Evolutionary conservation across 805 yeast species (phyloP).

Genomic region (Ogataea kodamae): DNA sequence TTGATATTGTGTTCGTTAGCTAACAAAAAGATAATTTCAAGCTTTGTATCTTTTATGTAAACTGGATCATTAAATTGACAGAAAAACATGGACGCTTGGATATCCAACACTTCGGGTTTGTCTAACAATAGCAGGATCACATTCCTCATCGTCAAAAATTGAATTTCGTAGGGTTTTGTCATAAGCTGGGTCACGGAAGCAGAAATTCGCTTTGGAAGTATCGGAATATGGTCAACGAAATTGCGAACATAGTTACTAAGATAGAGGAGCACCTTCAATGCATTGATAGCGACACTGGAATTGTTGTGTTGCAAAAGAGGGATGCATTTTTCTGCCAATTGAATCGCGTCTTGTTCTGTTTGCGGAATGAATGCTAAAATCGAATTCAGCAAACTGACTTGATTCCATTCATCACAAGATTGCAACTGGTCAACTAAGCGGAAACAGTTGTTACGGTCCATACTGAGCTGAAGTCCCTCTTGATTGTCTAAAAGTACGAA

Average conservation of each 20-base stretch:
- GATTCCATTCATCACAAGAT: constrained; percentile 69
- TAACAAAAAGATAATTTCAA: constrained; percentile 78
- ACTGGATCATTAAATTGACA: constrained; percentile 82
- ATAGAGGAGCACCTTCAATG: constrained; percentile 70
- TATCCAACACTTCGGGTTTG: constrained; percentile 52
- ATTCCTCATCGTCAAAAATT: constrained; percentile 77
- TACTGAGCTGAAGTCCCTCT: constrained; percentile 45
- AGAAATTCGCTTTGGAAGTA: constrained; percentile 56
- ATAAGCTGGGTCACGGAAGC: constrained; percentile 65
- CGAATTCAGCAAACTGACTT: constrained; percentile 60
- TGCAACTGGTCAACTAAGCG: constrained; percentile 38
- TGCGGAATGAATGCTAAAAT: constrained; percentile 71
- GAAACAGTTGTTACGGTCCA: constrained; percentile 48
- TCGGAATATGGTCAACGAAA: constrained; percentile 53
- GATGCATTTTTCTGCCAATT: constrained; percentile 57
- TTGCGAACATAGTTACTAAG: constrained; percentile 64
- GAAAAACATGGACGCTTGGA: constrained; percentile 79
- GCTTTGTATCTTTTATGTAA: constrained; percentile 83
- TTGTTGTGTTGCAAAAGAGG: constrained; percentile 80
- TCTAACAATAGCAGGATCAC: constrained; percentile 70
- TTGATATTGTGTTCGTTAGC: constrained; percentile 63
- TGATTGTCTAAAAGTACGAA: constrained; percentile 59
- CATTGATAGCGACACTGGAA: constrained; percentile 74
- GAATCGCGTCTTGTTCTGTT: constrained; percentile 58
- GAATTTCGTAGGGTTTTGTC: constrained; percentile 77